Conservation (phyloP, 768 basidiomycete species). For the Kwoniella bestiolae region DNA sequence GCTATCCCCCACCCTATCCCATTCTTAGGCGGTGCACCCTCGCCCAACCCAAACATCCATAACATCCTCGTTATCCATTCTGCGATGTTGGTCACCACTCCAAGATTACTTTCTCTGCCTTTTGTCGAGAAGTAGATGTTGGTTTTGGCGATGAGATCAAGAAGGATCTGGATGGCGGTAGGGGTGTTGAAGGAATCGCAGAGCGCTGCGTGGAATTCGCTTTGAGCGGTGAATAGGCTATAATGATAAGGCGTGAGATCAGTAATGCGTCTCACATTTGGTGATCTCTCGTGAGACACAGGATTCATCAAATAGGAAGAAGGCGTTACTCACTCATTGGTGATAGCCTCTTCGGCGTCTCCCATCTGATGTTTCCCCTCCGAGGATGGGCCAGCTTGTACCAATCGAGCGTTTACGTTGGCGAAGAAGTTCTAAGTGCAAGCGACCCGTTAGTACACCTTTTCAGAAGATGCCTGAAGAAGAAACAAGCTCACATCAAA, state of each 20-base stretch:
- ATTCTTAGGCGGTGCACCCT: conserved; percentile 68
- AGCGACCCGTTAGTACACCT: background rate
- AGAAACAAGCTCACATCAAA: conserved; percentile 70
- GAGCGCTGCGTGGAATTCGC: conserved; percentile 78
- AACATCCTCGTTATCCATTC: conserved; percentile 63
- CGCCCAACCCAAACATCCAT: conserved; percentile 61
- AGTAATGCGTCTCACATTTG: background rate
- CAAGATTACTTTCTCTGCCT: conserved; percentile 60
- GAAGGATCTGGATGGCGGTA: conserved; percentile 71
- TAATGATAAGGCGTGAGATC: background rate
- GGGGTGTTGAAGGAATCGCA: conserved; percentile 99
- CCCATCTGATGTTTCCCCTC: conserved; percentile 60
- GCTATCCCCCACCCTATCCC: conserved; percentile 63
- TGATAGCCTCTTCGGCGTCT: conserved; percentile 69
- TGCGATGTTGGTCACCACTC: conserved; percentile 65
- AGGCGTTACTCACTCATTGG: conserved; percentile 63
- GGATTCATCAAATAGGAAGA: too few species aligned
- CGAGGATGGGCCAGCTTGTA: conserved; percentile 59
- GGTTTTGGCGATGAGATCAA: conserved; percentile 78
- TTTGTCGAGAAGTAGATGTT: conserved; percentile 76
- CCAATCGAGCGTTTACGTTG: conserved; percentile 77
- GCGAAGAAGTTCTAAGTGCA: conserved; percentile 85
- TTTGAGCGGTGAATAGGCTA: conserved; percentile 76
- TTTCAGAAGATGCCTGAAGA: background rate
- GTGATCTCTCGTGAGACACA: too few species aligned